These are phyloP conservation scores for Epichloe sp. DNA, from an alignment of 2,329 filamentous ascomycete genomes.

Conservation along the genomic window DNA sequence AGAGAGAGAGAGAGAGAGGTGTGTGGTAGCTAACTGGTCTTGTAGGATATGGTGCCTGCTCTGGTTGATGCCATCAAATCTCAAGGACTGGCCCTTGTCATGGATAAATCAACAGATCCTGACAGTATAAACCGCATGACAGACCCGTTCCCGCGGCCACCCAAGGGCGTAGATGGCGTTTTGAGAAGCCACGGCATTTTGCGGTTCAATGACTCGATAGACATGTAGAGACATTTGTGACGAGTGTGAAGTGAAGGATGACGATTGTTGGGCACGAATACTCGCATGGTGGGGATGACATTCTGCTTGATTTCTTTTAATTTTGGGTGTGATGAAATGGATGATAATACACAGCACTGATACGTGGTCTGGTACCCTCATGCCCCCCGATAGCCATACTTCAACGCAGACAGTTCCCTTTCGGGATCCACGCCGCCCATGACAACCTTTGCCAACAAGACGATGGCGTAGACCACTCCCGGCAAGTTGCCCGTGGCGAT, in stretches of 20 bases:
- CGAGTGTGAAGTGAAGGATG: background rate
- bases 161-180: conserved; percentile 76
- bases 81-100: conserved; percentile 80
- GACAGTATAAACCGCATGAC: conserved; percentile 25
- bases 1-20: no score
- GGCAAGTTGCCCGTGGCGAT: conserved; percentile 38
- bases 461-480: conserved; percentile 44
- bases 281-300: background rate
- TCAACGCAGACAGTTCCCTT: conserved; percentile 46
- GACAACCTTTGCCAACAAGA: conserved; percentile 48
- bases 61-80: conserved; percentile 90
- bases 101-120: conserved; percentile 61
- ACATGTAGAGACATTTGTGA: conserved; percentile 33
- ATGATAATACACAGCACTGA: background rate
- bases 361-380: conserved; percentile 16
- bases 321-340: background rate
- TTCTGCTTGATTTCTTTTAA: background rate
- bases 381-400: conserved; percentile 56
- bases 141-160: conserved; percentile 47
- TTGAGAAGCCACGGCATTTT: conserved; percentile 77
- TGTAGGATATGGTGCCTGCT: conserved; percentile 79
- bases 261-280: background rate
- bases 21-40: background rate
- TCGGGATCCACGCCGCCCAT: conserved; percentile 58
- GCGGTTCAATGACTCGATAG: conserved; percentile 86